Base-by-base conservation (phyloP, 345 rosid species). In the Microthlaspi erraticum region DNA sequence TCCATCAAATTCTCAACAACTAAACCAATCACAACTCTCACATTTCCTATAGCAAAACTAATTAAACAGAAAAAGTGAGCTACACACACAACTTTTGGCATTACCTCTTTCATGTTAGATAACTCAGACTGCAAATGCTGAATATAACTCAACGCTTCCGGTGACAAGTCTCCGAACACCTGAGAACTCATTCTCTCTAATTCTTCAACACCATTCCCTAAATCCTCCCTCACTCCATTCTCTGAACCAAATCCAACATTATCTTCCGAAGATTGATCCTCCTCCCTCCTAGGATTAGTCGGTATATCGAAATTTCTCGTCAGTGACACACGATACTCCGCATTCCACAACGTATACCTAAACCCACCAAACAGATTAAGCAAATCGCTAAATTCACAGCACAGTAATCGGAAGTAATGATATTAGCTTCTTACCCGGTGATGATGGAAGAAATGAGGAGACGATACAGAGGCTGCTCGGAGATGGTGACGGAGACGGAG, bases 281-380 rank as follows among this genome's bases (percentile, higher is more conserved):
- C 74, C 70, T 72, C 75, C 19, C 44, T 46, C 39, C 75, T 60
- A n/a, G 64, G 78, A 58, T 69, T 79, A 38, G 17, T 29, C 1
- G 79, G 64, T 36, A 84, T 81, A 68, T 87, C 90, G 31, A 85
- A 86, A 76, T 89, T 92, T 77, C 96, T 83, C 77, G 50, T 77
- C 83, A 89, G 76, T 2, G 88, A 87, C 20, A 93, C 73, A 79
- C 97, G 84, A 62, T 93, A 93, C 83, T 93, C 96, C 13, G 97
- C 93, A 65, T 88, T 93, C 98, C 98, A 93, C 76, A 93, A 52
- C 5, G 98, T 93, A 60, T 90, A 93, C 81, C 98, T 93, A 77
- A 37, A 62, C 8, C 54, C 46, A 77, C 41, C 17, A 38, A 12
- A 63, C 13, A 16, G 14, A 23, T 52, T 61, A 14, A 58, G 63